Percentiles rank a stretch among this genome's conserved stretches.
Evolutionary conservation across 2,329 filamentous ascomycete species (phyloP).

Genomic region (Mollisia scopiformis): DNA sequence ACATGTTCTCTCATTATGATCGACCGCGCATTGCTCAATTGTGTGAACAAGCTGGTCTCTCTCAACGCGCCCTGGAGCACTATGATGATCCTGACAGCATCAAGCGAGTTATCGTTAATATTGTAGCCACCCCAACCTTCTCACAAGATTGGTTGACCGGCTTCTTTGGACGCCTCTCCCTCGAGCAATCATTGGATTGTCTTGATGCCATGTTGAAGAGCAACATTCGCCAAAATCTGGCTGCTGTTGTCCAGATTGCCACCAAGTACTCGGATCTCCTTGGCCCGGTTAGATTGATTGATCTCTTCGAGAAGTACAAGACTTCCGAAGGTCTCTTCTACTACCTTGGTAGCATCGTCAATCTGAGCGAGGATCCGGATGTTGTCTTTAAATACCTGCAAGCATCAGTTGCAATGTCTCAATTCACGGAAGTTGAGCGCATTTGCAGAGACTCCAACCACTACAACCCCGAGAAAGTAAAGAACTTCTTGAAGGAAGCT

Average conservation of each 20-base stretch:
- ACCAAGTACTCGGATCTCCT: slow-evolving; percentile 98
- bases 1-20: slow-evolving; percentile 98
- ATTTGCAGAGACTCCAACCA: slow-evolving; percentile 87
- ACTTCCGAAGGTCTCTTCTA: slow-evolving; percentile 97
- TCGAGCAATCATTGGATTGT: slow-evolving; percentile 93
- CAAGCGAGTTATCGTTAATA: slow-evolving; percentile 87
- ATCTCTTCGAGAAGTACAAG: slow-evolving; percentile 96
- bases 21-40: slow-evolving; percentile 85
- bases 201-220: slow-evolving; percentile 94
- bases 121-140: slow-evolving; percentile 80
- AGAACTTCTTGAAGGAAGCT: slow-evolving; percentile 67
- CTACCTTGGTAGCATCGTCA: slow-evolving; percentile 97
- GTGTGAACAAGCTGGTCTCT: slow-evolving; percentile 90
- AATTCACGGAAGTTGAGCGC: slow-evolving; percentile 94
- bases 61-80: slow-evolving; percentile 87
- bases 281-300: slow-evolving; percentile 83
- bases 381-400: slow-evolving; percentile 99
- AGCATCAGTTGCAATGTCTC: slow-evolving; percentile 89
- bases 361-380: slow-evolving; percentile 91
- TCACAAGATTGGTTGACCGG: slow-evolving; percentile 88
- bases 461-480: slow-evolving; percentile 3
- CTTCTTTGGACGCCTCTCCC: slow-evolving; percentile 93
- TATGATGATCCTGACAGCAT: slow-evolving; percentile 89
- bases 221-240: slow-evolving; percentile 97
- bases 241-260: slow-evolving; percentile 90